Evolutionary conservation across 306 rosid species (phyloP).

Genomic region (Fagus crenata): DNA sequence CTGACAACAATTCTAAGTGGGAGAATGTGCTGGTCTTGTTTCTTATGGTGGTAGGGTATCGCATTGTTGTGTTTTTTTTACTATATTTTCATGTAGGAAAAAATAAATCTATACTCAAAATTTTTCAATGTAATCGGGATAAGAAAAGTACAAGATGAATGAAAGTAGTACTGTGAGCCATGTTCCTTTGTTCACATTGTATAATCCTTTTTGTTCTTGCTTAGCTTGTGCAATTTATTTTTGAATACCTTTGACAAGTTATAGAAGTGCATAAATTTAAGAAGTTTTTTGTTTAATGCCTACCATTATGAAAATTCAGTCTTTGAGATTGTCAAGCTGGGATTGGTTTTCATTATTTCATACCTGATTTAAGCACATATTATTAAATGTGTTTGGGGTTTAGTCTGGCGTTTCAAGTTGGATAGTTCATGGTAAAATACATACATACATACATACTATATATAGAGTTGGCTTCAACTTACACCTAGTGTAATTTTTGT

Average conservation of each 20-base stretch:
- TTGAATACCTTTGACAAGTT: slow-evolving; percentile 37
- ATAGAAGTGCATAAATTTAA: slow-evolving; percentile 32
- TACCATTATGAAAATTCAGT: not conserved
- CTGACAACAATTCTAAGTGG: slow-evolving; percentile 76
- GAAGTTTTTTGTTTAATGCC: slow-evolving; percentile 1
- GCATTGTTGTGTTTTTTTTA: slow-evolving; percentile 58
- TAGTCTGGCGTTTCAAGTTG: no score
- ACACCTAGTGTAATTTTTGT: no score
- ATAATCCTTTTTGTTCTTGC: slow-evolving; percentile 32
- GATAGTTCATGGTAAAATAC: no score
- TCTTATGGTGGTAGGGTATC: slow-evolving; percentile 83
- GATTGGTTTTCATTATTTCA: not conserved
- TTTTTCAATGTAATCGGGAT: slow-evolving; percentile 58
- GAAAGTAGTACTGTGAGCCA: slow-evolving; percentile 29
- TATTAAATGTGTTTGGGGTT: not conserved
- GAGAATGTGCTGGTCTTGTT: slow-evolving; percentile 76
- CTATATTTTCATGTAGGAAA: slow-evolving; percentile 51
- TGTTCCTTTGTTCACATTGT: slow-evolving; percentile 37
- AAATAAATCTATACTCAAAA: slow-evolving; percentile 42
- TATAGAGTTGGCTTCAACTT: no score
- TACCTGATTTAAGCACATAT: not conserved
- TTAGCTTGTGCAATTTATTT: slow-evolving; percentile 32
- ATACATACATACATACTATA: no score
- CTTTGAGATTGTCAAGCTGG: not conserved
- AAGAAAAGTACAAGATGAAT: slow-evolving; percentile 57